Evolutionary conservation across 192 early-diverging fungal genomes (phyloP).

Genomic region (Backusella circina): DNA sequence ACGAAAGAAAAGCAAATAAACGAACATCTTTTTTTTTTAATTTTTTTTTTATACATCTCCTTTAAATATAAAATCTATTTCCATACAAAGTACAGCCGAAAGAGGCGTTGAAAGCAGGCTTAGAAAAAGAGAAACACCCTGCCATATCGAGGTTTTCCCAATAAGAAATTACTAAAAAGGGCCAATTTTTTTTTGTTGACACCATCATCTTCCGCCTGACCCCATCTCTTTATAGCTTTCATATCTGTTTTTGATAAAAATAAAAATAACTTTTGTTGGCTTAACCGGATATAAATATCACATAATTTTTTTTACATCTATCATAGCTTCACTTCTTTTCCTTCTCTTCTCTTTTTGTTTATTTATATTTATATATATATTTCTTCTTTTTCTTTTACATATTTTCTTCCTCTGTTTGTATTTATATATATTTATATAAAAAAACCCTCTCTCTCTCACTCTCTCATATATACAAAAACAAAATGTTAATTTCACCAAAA

Average conservation of each 20-base stretch:
- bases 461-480: background rate
- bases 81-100: background rate
- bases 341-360: background rate
- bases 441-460: background rate
- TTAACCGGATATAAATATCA: background rate
- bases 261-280: background rate
- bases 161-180: background rate
- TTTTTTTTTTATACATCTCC: background rate
- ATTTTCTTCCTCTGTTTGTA: background rate
- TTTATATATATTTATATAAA: background rate
- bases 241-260: background rate
- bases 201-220: background rate
- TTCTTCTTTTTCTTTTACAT: conserved; percentile 1
- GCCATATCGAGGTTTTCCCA: background rate
- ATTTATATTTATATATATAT: background rate
- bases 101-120: background rate
- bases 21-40: background rate
- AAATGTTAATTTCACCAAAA: conserved; percentile 3
- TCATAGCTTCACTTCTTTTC: background rate
- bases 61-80: background rate
- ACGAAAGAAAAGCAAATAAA: background rate
- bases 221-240: background rate
- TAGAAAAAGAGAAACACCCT: background rate
- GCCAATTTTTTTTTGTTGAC: background rate
- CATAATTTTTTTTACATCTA: background rate